A percentile compares a stretch with the other conserved stretches of the same genome.
Evolutionary conservation across 1,284 basidiomycete genomes (phyloP).

Genomic region (Farysia itapuensis): DNA sequence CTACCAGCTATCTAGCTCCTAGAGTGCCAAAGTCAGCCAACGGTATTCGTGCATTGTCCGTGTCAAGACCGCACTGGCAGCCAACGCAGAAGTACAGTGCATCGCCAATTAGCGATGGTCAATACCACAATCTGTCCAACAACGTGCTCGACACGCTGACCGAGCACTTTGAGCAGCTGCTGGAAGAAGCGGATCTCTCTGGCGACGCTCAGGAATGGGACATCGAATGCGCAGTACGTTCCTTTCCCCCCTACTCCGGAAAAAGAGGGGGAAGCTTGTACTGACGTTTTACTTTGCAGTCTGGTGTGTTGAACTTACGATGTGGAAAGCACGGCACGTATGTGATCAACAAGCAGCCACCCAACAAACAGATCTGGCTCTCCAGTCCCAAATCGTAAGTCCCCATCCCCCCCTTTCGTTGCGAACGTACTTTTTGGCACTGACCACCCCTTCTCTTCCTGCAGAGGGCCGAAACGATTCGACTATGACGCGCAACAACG

Average conservation of each 20-base stretch:
- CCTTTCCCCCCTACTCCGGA: too few relatives aligned
- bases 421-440: background rate
- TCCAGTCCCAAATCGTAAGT: slow-evolving; percentile 70
- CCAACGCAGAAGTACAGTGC: slow-evolving; percentile 27
- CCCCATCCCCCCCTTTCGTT: background rate
- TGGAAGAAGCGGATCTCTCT: slow-evolving; percentile 67
- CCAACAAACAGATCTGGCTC: slow-evolving; percentile 98
- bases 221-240: slow-evolving; percentile 87
- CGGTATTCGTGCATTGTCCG: too few relatives aligned
- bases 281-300: slow-evolving; percentile 62
- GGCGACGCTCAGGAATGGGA: slow-evolving; percentile 68
- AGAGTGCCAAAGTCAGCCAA: too few relatives aligned
- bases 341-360: slow-evolving; percentile 98
- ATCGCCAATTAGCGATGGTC: slow-evolving; percentile 65
- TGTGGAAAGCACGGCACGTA: slow-evolving; percentile 87
- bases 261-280: too few relatives aligned
- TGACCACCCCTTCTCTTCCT: background rate
- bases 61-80: too few relatives aligned
- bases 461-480: slow-evolving; percentile 57
- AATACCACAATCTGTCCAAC: slow-evolving; percentile 79
- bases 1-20: too few relatives aligned
- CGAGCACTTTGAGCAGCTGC: slow-evolving; percentile 74
- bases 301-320: slow-evolving; percentile 84
- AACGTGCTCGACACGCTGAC: slow-evolving; percentile 78
- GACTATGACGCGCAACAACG: slow-evolving; percentile 46